Evolutionary conservation across 2,329 filamentous ascomycete species (phyloP), one percentile per base, ranked within the genome.

Genomic region (Trichoderma endophyticum): DNA sequence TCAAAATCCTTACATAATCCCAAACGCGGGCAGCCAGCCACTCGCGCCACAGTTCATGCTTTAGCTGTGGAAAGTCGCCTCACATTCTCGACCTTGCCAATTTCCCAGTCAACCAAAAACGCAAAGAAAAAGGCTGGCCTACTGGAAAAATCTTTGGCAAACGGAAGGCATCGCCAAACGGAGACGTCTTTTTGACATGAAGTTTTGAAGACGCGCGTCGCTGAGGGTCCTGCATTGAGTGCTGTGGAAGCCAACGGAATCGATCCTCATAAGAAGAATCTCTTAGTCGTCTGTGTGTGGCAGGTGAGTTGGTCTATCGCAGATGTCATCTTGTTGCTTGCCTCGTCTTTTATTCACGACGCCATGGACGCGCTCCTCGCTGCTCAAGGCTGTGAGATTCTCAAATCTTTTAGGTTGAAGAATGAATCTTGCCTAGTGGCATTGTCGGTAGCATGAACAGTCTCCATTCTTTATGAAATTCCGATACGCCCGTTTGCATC

Each of bases 41-140:
- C 67, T 36, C 39, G 39, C 67, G 67, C 67, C 67, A 70, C 67
- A 70, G 21, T 57, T 70, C 34, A 69, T 59, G 28, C 67, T 70
- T 34, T 57, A 51, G 66, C 56, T 62, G n/a, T 8, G 24, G 56
- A 54, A 70, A 62, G 67, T 70, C 67, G 39, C 67, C 67, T 69
- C 67, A 48, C 36, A 32, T 51, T 36, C 30, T 61, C n/a, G 15
- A 62, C 57, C 32, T 54, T 61, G 57, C 57, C 57, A 36, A 54
- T 70, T 70, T 70, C 67, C 54, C 39, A 32, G n/a, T 43, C 36
- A 7, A 21, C 67, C 39, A 26, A 36, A 24, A 62, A 43, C 0
- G 4, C n/a, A 3, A 54, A 54, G 21, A 26, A 36, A 9, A 62
- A 21, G 8, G 8, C 57, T 21, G 57, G 24, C 26, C 24, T 60